Conservation (phyloP, 176 grass and related monocot genomes). For the Thalia dealbata region DNA sequence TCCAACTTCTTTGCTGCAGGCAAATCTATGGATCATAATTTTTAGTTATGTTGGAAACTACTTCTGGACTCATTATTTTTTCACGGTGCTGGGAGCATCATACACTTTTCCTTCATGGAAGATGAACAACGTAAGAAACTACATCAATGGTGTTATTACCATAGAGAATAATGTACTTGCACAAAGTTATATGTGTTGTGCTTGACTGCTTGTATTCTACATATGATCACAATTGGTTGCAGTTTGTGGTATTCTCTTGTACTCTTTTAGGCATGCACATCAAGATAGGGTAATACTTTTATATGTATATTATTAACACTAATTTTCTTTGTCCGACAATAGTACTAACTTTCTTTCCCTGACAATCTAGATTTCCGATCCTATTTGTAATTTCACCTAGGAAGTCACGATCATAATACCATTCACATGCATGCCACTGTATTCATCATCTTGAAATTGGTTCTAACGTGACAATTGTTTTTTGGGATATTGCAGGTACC, state of each 20-base stretch:
- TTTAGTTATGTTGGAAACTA: conserved; percentile 99
- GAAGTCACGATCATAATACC: neutral
- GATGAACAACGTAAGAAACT: conserved; percentile 87
- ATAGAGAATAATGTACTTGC: neutral
- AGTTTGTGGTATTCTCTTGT: neutral
- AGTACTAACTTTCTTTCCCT: neutral
- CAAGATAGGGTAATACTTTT: neutral
- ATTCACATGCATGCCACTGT: too few relatives aligned
- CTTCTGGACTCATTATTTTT: conserved; percentile 99
- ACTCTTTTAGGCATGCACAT: neutral
- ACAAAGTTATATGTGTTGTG: neutral
- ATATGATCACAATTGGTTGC: neutral
- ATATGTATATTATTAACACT: neutral
- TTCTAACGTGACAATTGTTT: conserved; percentile 1
- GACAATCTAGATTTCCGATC: neutral
- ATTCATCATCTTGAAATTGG: neutral
- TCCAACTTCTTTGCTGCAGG: conserved; percentile 43
- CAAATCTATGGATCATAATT: conserved; percentile 93
- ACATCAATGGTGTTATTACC: neutral
- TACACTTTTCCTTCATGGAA: conserved; percentile 99
- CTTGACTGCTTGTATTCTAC: neutral
- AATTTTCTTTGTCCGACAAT: neutral
- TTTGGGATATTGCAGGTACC: conserved; percentile 68
- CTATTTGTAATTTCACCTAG: neutral
- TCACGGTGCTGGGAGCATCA: conserved; percentile 84